A percentile compares a stretch with the other conserved stretches of the same genome.
Conservation (phyloP, 441 rosid species). For the Flueggea neowawraea region DNA sequence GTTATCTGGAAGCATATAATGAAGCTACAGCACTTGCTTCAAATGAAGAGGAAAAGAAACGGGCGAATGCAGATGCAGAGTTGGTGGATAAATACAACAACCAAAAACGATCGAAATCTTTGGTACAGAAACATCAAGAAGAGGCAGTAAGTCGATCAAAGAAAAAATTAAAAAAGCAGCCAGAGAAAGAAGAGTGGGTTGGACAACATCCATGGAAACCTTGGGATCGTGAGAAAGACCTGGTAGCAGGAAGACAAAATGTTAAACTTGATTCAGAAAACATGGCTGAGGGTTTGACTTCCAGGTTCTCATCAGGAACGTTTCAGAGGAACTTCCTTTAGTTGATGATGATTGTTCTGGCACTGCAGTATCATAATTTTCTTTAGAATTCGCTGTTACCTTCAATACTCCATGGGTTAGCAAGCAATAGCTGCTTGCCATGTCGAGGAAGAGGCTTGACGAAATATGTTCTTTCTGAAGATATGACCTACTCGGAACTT, state of each 20-base stretch:
- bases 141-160: conserved; percentile 41
- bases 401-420: no score
- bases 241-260: conserved; percentile 65
- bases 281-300: conserved; percentile 71
- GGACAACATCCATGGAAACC: conserved; percentile 99
- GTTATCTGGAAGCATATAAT: conserved; percentile 86
- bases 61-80: conserved; percentile 54
- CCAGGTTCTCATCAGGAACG: conserved; percentile 74
- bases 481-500: no score
- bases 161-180: conserved; percentile 59
- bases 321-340: conserved; percentile 92
- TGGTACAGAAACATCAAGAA: conserved; percentile 79
- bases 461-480: no score
- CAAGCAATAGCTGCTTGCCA: no score
- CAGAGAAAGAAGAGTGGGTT: conserved; percentile 72
- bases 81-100: conserved; percentile 90
- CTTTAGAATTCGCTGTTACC: no score
- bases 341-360: conserved; percentile 6
- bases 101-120: conserved; percentile 73
- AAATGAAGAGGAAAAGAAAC: conserved; percentile 55
- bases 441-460: no score
- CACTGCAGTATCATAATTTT: no score
- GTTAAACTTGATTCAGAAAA: conserved; percentile 63
- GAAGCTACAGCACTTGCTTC: conserved; percentile 78
- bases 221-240: conserved; percentile 95